Evolutionary conservation across 2,329 filamentous ascomycete species (phyloP).

Genomic region (Pseudocercospora cruenta): DNA sequence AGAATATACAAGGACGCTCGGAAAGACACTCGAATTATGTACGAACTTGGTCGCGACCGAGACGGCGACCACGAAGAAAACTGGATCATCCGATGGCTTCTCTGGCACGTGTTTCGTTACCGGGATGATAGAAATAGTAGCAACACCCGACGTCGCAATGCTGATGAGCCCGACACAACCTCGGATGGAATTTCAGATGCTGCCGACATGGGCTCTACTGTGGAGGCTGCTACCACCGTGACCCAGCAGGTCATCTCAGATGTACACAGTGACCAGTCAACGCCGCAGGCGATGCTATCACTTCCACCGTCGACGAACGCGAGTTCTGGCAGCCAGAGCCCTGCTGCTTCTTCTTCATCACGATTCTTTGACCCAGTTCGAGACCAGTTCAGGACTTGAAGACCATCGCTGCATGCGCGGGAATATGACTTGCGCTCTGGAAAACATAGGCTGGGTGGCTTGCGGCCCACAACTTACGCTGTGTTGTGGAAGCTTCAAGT

Average conservation of each 20-base stretch:
- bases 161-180: conserved; percentile 14
- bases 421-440: not conserved
- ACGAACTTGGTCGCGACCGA: conserved; percentile 44
- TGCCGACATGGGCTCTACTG: conserved; percentile 1
- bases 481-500: not conserved
- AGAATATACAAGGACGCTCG: conserved; percentile 43
- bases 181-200: conserved; percentile 12
- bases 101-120: conserved; percentile 24
- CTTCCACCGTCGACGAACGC: not conserved
- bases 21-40: conserved; percentile 43
- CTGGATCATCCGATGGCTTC: conserved; percentile 53
- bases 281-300: not conserved
- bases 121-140: conserved; percentile 19
- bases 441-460: not conserved
- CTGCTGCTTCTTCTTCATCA: not conserved
- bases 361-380: conserved; percentile 19
- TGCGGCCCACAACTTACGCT: not conserved
- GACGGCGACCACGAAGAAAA: conserved; percentile 46
- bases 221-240: conserved; percentile 5
- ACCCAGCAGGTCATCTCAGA: conserved; percentile 8
- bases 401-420: not conserved
- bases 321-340: conserved; percentile 1
- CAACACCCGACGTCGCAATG: conserved; percentile 10
- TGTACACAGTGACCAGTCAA: not conserved
- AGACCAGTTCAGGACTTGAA: conserved; percentile 19